These are phyloP conservation scores for Globisporangium megalacanthum DNA, from an alignment of 352 stramenopile species.

Conservation along the genomic window DNA sequence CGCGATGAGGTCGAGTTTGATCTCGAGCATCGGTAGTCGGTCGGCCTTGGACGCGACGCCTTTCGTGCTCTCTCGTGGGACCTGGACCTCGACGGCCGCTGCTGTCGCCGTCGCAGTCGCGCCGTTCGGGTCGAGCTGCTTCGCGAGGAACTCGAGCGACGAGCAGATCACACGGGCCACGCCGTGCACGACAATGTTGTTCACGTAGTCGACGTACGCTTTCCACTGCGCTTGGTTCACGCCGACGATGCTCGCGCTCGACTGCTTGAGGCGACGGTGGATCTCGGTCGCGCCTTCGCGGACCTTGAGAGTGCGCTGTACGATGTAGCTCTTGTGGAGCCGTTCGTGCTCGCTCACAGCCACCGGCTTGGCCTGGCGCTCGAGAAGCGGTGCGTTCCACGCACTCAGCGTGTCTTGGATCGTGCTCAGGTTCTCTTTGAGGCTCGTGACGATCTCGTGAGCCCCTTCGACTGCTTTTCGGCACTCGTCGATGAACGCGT, in stretches of 20 bases:
- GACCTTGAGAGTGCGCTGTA: slow-evolving; percentile 92
- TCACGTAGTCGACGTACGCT: slow-evolving; percentile 97
- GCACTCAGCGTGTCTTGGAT: slow-evolving; percentile 91
- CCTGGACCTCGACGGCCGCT: slow-evolving; percentile 19
- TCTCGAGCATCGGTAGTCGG: slow-evolving; percentile 94
- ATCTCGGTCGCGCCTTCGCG: slow-evolving; percentile 95
- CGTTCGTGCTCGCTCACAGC: slow-evolving; percentile 95
- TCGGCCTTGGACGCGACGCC: slow-evolving; percentile 30
- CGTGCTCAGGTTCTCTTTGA: slow-evolving; percentile 95
- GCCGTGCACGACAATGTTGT: slow-evolving; percentile 95
- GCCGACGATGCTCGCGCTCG: slow-evolving; percentile 91
- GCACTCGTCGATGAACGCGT: slow-evolving; percentile 93
- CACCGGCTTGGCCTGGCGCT: slow-evolving; percentile 95
- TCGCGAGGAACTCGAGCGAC: slow-evolving; percentile 89
- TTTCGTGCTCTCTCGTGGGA: slow-evolving; percentile 13
- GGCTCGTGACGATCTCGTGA: slow-evolving; percentile 93
- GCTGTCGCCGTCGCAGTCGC: slow-evolving; percentile 26
- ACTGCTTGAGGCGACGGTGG: slow-evolving; percentile 94
- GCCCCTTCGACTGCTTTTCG: slow-evolving; percentile 79
- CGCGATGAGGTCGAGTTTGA: slow-evolving; percentile 94
- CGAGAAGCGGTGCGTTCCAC: slow-evolving; percentile 93
- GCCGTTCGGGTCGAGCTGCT: slow-evolving; percentile 91
- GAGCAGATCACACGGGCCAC: slow-evolving; percentile 86
- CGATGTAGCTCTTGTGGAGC: slow-evolving; percentile 91
- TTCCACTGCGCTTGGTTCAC: slow-evolving; percentile 96